A percentile compares a stretch with the other conserved stretches of the same genome.
These are phyloP conservation scores for Solanum chacoense DNA, from an alignment of 305 asterid species.

Conservation along the genomic window DNA sequence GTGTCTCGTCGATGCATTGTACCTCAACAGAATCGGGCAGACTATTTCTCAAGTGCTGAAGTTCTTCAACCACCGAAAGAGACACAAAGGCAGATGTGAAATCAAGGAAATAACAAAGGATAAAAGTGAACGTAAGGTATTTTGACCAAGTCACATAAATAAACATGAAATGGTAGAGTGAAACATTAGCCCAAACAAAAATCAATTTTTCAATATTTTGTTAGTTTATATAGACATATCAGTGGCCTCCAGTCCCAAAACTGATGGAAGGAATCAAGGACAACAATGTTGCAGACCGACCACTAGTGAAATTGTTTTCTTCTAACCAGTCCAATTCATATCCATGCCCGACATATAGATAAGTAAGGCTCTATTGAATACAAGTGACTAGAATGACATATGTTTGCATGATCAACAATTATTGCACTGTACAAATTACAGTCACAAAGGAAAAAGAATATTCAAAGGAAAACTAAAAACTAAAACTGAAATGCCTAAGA, in stretches of 20 bases:
- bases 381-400: neutral
- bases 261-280: neutral
- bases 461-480: neutral
- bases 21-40: neutral
- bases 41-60: neutral
- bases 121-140: neutral
- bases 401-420: neutral
- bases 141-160: neutral
- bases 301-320: neutral
- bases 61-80: neutral
- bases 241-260: neutral
- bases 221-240: neutral
- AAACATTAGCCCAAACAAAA: neutral
- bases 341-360: neutral
- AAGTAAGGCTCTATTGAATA: neutral
- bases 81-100: neutral
- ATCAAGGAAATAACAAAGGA: neutral
- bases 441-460: neutral
- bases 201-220: neutral
- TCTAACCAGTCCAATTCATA: neutral
- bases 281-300: neutral
- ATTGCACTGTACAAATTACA: neutral
- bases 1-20: neutral
- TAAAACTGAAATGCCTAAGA: neutral
- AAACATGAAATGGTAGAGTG: neutral